Evolutionary conservation across 208 protist species (phyloP).

Genomic region (Herpetomonas samuelpessoai): DNA sequence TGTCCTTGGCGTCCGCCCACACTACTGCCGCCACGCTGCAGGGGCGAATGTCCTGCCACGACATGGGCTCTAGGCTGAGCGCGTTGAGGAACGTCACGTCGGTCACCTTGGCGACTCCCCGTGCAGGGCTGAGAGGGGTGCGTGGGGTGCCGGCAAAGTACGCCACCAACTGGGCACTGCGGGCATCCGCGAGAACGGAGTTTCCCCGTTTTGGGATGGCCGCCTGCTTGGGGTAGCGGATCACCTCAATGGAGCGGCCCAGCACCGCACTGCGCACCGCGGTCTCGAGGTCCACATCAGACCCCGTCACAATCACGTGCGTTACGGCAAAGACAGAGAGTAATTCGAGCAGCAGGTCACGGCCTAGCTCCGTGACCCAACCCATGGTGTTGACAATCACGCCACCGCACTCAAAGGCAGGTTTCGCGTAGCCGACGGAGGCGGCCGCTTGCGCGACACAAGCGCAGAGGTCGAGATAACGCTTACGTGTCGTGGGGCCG

Average conservation of each 20-base stretch:
- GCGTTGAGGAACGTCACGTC: slow-evolving; percentile 75
- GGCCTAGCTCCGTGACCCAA: slow-evolving; percentile 50
- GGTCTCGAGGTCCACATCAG: slow-evolving; percentile 49
- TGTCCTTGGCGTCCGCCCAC: slow-evolving; percentile 58
- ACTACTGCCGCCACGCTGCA: slow-evolving; percentile 62
- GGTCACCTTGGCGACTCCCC: slow-evolving; percentile 46
- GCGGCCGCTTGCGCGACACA: slow-evolving; percentile 42
- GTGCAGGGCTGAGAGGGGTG: slow-evolving; percentile 47
- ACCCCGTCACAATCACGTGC: slow-evolving; percentile 71
- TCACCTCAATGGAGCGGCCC: slow-evolving; percentile 36
- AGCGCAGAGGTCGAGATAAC: slow-evolving; percentile 79
- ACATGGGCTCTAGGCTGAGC: slow-evolving; percentile 45
- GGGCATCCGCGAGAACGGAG: slow-evolving; percentile 18
- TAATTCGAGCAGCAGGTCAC: slow-evolving; percentile 63
- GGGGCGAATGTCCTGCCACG: slow-evolving; percentile 43
- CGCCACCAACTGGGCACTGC: slow-evolving; percentile 35
- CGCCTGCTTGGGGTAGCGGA: slow-evolving; percentile 43
- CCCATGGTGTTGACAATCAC: slow-evolving; percentile 80
- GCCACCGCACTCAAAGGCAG: slow-evolving; percentile 57
- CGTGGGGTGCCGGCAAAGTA: slow-evolving; percentile 75
- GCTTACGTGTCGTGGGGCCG: slow-evolving; percentile 46
- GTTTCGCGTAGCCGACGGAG: slow-evolving; percentile 40
- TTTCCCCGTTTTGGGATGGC: slow-evolving; percentile 26
- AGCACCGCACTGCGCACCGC: slow-evolving; percentile 42
- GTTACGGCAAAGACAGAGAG: slow-evolving; percentile 74